Conservation (phyloP, 2,329 filamentous ascomycete species). For the Zelopaecilomyces penicillatus region DNA sequence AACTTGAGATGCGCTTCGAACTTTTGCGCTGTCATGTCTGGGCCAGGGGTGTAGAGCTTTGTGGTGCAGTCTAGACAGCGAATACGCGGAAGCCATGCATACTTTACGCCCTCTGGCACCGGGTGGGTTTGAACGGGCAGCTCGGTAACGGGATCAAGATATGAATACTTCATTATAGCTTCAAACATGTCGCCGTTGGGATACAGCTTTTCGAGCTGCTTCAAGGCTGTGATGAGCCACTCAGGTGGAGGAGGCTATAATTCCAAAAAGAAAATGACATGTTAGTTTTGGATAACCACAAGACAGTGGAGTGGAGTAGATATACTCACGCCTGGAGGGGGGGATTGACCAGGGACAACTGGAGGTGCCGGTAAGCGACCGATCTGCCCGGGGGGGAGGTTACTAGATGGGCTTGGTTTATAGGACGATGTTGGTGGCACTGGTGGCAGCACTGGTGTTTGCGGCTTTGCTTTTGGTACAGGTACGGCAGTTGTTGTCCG, state of each 20-base stretch:
- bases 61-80: constrained; percentile 87
- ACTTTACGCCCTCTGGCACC: constrained; percentile 57
- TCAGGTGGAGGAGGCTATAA: constrained; percentile 70
- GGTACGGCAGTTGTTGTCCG: constrained; percentile 23
- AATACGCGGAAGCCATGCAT: constrained; percentile 81
- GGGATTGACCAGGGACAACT: constrained; percentile 46
- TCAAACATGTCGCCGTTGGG: constrained; percentile 74
- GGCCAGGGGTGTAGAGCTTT: constrained; percentile 87
- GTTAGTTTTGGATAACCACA: background rate
- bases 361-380: constrained; percentile 63
- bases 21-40: constrained; percentile 75
- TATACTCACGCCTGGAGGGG: constrained; percentile 52
- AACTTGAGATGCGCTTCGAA: constrained; percentile 93
- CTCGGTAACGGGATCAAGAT: constrained; percentile 65
- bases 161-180: constrained; percentile 81
- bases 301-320: background rate
- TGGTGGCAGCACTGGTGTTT: constrained; percentile 29
- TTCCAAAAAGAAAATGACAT: constrained; percentile 9
- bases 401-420: constrained; percentile 16
- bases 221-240: constrained; percentile 74
- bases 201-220: constrained; percentile 60
- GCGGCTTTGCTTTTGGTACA: constrained; percentile 24
- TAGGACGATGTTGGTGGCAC: constrained; percentile 28
- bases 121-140: constrained; percentile 50
- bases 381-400: constrained; percentile 45